These are phyloP conservation scores for Saccharomyces paradoxus DNA, from an alignment of 805 yeast species.

Conservation along the genomic window DNA sequence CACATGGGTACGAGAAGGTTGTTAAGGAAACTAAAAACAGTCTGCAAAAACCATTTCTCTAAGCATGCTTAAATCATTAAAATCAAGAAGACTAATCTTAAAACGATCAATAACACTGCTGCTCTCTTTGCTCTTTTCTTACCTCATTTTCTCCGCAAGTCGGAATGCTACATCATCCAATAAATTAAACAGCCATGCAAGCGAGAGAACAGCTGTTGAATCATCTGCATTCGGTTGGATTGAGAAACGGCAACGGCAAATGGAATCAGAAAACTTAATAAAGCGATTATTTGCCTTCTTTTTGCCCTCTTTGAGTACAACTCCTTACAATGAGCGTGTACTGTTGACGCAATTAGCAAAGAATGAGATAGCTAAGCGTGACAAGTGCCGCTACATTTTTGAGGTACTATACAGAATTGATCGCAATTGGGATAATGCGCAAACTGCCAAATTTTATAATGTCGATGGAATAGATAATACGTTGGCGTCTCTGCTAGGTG, in stretches of 20 bases:
- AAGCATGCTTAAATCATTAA: neutral
- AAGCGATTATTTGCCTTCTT: neutral
- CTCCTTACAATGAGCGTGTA: neutral
- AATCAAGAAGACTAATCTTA: neutral
- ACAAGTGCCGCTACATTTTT: conserved; percentile 18
- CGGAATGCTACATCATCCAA: neutral
- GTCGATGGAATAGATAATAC: conserved; percentile 16
- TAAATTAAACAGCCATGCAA: neutral
- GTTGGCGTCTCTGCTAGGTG: conserved; percentile 16
- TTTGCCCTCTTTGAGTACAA: neutral
- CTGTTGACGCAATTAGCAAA: neutral
- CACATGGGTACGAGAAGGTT: neutral
- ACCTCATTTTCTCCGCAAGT: neutral
- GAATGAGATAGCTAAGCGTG: neutral
- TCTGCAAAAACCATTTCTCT: neutral
- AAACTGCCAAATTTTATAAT: conserved; percentile 9
- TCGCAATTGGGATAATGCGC: conserved; percentile 18
- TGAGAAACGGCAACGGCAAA: neutral
- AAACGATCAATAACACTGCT: neutral
- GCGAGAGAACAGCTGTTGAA: neutral
- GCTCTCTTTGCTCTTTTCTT: neutral
- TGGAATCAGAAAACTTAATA: neutral
- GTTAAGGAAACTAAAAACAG: neutral
- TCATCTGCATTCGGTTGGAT: neutral
- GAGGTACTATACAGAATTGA: conserved; percentile 12